Evolutionary conservation across 306 rosid species (phyloP).

Genomic region (Mucuna pruriens): DNA sequence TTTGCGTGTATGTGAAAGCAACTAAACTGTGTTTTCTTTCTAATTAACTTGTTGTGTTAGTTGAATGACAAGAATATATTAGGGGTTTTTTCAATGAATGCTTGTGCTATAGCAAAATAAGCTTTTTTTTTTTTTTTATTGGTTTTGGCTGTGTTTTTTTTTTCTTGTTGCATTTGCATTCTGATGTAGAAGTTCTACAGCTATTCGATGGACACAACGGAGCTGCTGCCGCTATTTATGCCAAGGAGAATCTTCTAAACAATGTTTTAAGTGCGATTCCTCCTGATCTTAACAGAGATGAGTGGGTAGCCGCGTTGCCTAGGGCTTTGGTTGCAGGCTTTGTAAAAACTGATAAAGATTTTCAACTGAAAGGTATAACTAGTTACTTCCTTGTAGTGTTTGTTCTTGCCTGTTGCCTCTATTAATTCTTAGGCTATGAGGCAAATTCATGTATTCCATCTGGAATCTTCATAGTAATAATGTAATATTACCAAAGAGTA

Average conservation of each 20-base stretch:
- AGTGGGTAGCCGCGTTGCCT: constrained; percentile 95
- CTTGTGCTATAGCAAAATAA: not conserved
- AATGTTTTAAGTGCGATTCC: constrained; percentile 84
- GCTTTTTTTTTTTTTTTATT: not conserved
- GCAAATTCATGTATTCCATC: constrained; percentile 5
- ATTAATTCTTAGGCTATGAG: constrained; percentile 25
- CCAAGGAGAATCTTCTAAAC: constrained; percentile 92
- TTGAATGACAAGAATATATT: constrained; percentile 16
- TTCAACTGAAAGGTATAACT: constrained; percentile 70
- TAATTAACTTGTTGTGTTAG: not conserved
- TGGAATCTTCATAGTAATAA: constrained; percentile 21
- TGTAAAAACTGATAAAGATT: constrained; percentile 96
- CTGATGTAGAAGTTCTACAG: constrained; percentile 62
- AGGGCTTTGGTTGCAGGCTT: constrained; percentile 99
- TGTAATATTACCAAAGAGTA: not conserved
- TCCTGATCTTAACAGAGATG: constrained; percentile 91
- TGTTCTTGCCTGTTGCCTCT: constrained; percentile 1
- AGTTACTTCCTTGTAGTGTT: constrained; percentile 19
- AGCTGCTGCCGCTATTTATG: constrained; percentile 92
- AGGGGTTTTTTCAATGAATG: not conserved
- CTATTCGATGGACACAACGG: constrained; percentile 99
- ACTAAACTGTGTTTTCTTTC: not conserved
- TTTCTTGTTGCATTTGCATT: constrained; percentile 27
- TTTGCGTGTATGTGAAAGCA: constrained; percentile 2
- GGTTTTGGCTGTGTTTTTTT: not conserved